Base-by-base conservation (phyloP, 2,329 filamentous ascomycete genomes). In the Bipolaris sorokiniana region DNA sequence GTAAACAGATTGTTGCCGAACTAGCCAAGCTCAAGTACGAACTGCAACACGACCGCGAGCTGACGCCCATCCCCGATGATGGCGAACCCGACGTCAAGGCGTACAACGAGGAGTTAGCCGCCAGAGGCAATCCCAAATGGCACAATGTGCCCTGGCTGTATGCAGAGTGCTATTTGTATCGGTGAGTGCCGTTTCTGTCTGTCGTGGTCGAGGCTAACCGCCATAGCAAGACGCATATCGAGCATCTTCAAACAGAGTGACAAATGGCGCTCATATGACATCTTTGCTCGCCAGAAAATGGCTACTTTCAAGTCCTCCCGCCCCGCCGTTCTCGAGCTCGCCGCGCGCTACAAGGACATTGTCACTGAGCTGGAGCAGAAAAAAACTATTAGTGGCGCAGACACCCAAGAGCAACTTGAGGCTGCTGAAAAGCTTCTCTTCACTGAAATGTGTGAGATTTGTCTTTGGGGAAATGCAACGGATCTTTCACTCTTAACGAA, bases 381-480 rank as follows among this genome's bases (percentile, higher is more conserved):
- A 64, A 78, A 81, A 47, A 77, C 77, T 0, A 58, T 76, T 7
- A 70, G 75, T 13, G 72, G 70, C n/a, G 69, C 73, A 1, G 79
- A 82, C 40, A 80, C 81, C 3, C 78, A 80, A 15, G 67, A 81
- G 51, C 79, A 87, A 63, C 72, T 87, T 48, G 84, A 86, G 28
- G 85, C 89, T 54, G 88, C 90, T 0, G 90, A 96, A 73, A 86
- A 87, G 72, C 78, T 93, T 0, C 80, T 97, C 23, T 98, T 98
- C 79, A 83, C 83, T 22, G 94, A 98, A 74, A 96, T 98, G 90
- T 93, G 89, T 77, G 92, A 97, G 81, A 95, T 97, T 67, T 97
- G 93, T 74, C 85, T 98, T 1, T 98, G 94, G 94, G 94, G 94
- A 10, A 98, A 98, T 75, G 95, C 94, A 1, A 98, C 94, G 0